Base-by-base conservation (phyloP, 2,329 filamentous ascomycete species). In the Aspergillus aculeatinus region DNA sequence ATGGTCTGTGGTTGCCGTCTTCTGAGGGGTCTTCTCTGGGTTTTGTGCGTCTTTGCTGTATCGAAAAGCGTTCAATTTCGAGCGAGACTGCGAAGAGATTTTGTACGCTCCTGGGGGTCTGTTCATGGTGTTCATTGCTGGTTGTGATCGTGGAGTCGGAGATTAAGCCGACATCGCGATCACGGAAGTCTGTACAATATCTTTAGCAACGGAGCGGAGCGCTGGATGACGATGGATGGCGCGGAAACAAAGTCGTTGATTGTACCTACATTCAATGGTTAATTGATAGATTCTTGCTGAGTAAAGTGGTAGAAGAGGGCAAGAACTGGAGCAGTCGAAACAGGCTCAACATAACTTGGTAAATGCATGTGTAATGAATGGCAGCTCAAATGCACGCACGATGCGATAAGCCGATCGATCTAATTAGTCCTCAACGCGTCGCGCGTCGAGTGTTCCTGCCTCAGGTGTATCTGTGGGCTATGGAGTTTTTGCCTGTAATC, bases 31-130 rank as follows among this genome's bases (percentile, higher is more conserved):
- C 35, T 60, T 64, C 21, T 67, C 62, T 42, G 59, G 25, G 31
- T 29, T 48, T n/a, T 6, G 35, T 5, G 16, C 31, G 31, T 66
- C 75, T 55, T 79, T 70, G 16, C 58, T 61, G 67, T 84, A 85
- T 65, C 82, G 79, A 64, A 85, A 86, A 31, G 80, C 78, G 68
- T 82, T 81, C 58, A 86, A 74, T 71, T 85, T 86, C 4, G 78
- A 78, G 59, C 80, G 82, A 3, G 83, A 82, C 63, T 82, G 78
- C 4, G 79, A 77, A 11, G 82, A 85, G 7, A 83, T 79, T 57
- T 80, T 68, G 47, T 68, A 67, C 27, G 68, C 55, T 19, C 65
- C 64, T 39, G 64, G 57, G 27, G 67, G 68, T 52, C 63, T 63
- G 50, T 72, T 63, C 68, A 74, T 70, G 58, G 55, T 53, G 57